Evolutionary conservation across 73 alveolate genomes (phyloP).

Genomic region (Blepharisma stoltei): DNA sequence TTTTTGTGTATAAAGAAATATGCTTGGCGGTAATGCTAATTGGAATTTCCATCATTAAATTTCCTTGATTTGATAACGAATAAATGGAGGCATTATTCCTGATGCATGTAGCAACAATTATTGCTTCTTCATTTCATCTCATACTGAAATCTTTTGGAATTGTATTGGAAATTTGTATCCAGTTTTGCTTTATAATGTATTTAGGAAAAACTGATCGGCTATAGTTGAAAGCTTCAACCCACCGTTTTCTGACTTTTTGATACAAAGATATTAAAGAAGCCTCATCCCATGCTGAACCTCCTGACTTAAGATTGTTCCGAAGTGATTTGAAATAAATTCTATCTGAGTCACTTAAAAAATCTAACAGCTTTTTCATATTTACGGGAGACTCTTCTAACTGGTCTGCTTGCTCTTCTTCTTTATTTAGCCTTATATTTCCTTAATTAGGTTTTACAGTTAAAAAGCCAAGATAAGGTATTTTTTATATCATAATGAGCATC

Average conservation of each 20-base stretch:
- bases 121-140: background rate
- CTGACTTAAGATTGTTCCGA: background rate
- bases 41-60: no score
- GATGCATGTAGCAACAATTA: no score
- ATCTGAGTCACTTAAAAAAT: background rate
- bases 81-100: no score
- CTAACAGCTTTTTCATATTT: background rate
- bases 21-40: no score
- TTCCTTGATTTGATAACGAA: no score
- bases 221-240: background rate
- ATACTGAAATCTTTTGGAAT: background rate
- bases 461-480: conserved; percentile 5
- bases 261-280: background rate
- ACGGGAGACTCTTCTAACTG: background rate
- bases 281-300: background rate
- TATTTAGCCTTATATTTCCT: background rate
- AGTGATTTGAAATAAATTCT: background rate
- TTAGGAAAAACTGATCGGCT: background rate
- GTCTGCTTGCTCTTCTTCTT: conserved; percentile 29
- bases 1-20: background rate
- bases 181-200: background rate
- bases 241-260: background rate
- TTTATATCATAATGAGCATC: conserved; percentile 18
- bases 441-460: background rate
- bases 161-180: background rate